Conservation (phyloP, 1,139 yeast species). For the Magnusiomyces ingens region DNA sequence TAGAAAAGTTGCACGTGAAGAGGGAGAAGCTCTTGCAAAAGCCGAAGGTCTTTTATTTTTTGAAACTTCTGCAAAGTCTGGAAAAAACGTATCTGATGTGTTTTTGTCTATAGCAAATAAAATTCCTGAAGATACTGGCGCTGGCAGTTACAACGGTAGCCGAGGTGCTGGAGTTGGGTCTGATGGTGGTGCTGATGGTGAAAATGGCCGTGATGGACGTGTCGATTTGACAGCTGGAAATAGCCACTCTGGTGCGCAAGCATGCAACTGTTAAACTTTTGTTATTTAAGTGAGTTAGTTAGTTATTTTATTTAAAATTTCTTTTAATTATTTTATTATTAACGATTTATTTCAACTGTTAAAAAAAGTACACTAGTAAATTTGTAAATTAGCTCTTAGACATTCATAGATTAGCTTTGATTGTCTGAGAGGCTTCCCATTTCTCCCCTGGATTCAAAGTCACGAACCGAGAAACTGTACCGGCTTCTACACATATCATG, state of each 20-base stretch:
- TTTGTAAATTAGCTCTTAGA: background rate
- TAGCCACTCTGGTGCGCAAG: conserved; percentile 6
- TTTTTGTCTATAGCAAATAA: conserved; percentile 84
- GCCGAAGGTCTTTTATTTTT: conserved; percentile 86
- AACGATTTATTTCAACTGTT: background rate
- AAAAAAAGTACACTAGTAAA: background rate
- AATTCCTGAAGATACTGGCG: conserved; percentile 47
- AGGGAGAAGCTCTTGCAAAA: conserved; percentile 71
- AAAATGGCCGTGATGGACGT: conserved; percentile 9
- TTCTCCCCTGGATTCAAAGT: conserved; percentile 56
- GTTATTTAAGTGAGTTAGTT: background rate
- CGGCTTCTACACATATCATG: conserved; percentile 95
- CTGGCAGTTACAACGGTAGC: conserved; percentile 1
- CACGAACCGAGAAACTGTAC: conserved; percentile 67
- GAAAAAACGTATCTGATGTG: conserved; percentile 86
- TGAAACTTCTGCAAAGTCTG: conserved; percentile 92
- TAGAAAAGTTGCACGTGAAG: conserved; percentile 81
- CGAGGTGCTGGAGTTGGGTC: conserved; percentile 7
- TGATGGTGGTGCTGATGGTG: conserved; percentile 5
- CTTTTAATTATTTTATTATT: background rate
- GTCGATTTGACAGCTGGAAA: conserved; percentile 11
- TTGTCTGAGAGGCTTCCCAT: conserved; percentile 64
- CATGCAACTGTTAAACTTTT: conserved; percentile 2
- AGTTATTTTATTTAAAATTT: background rate
- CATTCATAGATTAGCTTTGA: conserved; percentile 26